A percentile compares a stretch with the other conserved stretches of the same genome.
Conservation (phyloP, 1,139 yeast genomes). For the Pneumocystis wakefieldiae region DNA sequence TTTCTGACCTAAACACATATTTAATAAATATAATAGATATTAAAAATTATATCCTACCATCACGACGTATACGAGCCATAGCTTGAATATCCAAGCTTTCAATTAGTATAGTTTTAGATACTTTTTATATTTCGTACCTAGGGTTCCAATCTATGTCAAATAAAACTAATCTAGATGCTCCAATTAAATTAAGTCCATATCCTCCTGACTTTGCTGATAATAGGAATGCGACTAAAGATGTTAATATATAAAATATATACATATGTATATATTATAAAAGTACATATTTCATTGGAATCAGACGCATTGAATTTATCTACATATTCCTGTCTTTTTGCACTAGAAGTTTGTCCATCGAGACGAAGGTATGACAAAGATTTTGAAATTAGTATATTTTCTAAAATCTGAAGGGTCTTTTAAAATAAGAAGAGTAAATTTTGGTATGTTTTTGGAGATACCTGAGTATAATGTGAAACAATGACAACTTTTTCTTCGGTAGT, state of each 20-base stretch:
- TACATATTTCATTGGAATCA: conserved; percentile 19
- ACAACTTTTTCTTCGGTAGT: conserved; percentile 57
- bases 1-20: conserved; percentile 27
- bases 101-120: conserved; percentile 39
- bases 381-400: conserved; percentile 43
- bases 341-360: conserved; percentile 74
- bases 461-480: conserved; percentile 75
- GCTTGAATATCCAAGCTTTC: conserved; percentile 90
- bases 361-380: conserved; percentile 42
- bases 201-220: conserved; percentile 92
- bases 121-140: not conserved
- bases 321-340: conserved; percentile 44
- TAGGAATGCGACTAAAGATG: conserved; percentile 44
- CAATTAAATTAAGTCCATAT: conserved; percentile 66
- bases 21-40: not conserved
- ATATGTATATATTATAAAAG: not conserved
- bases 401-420: conserved; percentile 47
- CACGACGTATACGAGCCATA: conserved; percentile 89
- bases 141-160: conserved; percentile 54
- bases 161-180: conserved; percentile 72
- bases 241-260: conserved; percentile 10
- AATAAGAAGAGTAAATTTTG: not conserved
- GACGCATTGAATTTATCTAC: conserved; percentile 56
- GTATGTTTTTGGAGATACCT: conserved; percentile 18
- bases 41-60: conserved; percentile 33